Conservation (phyloP, 1,139 yeast genomes). For the Yamadazyma trypodendri region DNA sequence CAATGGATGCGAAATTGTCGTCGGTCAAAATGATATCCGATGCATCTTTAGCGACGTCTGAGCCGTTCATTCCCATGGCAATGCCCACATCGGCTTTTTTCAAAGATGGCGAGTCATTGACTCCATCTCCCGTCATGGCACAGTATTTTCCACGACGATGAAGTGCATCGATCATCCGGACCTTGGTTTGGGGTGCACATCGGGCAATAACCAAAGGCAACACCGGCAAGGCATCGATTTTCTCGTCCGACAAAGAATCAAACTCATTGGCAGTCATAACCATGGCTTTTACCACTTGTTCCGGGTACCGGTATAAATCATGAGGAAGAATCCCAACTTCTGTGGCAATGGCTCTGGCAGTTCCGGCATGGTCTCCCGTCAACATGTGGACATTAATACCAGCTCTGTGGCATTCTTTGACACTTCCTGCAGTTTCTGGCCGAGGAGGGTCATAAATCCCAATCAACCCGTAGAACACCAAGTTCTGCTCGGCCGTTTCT, state of each 20-base stretch:
- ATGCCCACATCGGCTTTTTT: conserved; percentile 83
- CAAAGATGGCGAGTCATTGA: conserved; percentile 79
- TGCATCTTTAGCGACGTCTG: conserved; percentile 82
- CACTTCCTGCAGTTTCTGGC: conserved; percentile 69
- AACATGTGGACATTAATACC: conserved; percentile 84
- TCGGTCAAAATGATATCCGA: conserved; percentile 73
- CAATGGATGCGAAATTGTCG: conserved; percentile 75
- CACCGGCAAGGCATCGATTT: conserved; percentile 67
- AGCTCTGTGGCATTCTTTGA: conserved; percentile 66
- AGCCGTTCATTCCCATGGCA: conserved; percentile 83
- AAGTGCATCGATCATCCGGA: conserved; percentile 78
- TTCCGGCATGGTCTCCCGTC: conserved; percentile 83
- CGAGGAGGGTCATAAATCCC: conserved; percentile 88
- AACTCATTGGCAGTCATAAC: conserved; percentile 76
- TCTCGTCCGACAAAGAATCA: conserved; percentile 59
- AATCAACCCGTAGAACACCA: conserved; percentile 65
- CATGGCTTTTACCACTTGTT: conserved; percentile 63
- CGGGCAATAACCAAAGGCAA: conserved; percentile 80
- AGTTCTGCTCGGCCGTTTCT: conserved; percentile 52
- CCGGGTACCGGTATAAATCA: conserved; percentile 60
- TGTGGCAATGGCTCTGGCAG: conserved; percentile 79
- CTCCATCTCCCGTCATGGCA: conserved; percentile 91
- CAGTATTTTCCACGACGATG: conserved; percentile 69
- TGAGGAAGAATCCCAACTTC: conserved; percentile 83
- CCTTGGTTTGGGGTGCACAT: conserved; percentile 85